These are phyloP conservation scores for Mycena galopus DNA, from an alignment of 768 basidiomycete species.

Conservation along the genomic window DNA sequence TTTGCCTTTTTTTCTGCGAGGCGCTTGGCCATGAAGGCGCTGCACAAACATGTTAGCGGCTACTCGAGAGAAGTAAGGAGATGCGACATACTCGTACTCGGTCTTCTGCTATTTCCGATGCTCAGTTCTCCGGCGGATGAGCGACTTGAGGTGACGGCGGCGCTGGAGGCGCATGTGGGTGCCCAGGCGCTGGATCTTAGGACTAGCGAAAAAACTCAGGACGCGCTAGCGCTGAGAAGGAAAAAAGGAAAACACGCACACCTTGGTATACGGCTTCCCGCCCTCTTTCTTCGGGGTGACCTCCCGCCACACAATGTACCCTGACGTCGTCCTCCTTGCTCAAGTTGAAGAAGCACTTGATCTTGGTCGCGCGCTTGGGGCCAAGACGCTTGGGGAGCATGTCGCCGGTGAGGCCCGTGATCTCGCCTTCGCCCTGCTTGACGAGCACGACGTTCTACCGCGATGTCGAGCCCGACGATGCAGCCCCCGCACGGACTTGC, in stretches of 20 bases:
- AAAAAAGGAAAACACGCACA: conserved; percentile 76
- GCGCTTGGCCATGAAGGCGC: no score
- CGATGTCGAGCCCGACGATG: conserved; percentile 97
- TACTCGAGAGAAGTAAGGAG: no score
- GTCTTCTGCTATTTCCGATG: no score
- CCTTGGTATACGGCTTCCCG: conserved; percentile 96
- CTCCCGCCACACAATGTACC: conserved; percentile 96
- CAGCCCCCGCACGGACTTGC: conserved; percentile 99
- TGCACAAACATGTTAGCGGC: no score
- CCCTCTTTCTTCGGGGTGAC: no score
- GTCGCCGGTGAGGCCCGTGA: conserved; percentile 92
- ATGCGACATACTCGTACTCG: no score
- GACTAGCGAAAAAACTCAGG: conserved; percentile 57
- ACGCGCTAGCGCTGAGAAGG: no score
- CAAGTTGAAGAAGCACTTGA: conserved; percentile 97
- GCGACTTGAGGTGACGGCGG: conserved; percentile 90
- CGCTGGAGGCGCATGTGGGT: conserved; percentile 97
- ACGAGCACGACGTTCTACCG: no score
- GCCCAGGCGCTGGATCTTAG: conserved; percentile 97
- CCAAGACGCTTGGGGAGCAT: conserved; percentile 96
- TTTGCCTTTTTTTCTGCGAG: conserved; percentile 96
- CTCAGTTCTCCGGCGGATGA: conserved; percentile 94
- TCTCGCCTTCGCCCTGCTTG: conserved; percentile 91
- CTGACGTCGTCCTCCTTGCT: conserved; percentile 98
- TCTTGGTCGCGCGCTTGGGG: conserved; percentile 98